Base-by-base conservation (phyloP, 2,329 filamentous ascomycete species). In the Spiromastix sp. region DNA sequence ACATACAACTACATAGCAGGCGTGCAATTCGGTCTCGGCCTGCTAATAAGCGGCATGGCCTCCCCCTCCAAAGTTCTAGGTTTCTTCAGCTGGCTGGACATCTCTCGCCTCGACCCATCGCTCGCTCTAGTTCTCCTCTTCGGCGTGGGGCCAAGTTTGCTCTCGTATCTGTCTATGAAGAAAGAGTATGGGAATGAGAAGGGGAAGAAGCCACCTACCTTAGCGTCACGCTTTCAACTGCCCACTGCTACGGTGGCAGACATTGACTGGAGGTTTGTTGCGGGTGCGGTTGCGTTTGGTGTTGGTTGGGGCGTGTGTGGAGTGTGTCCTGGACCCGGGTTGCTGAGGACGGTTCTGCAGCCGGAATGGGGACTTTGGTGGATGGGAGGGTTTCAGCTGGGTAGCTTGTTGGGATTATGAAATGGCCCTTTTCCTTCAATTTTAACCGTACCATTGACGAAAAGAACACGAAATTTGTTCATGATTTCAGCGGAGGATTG, bases 41-140 rank as follows among this genome's bases (percentile, higher is more conserved):
- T 73, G 3, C 51, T 69, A 20, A 61, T 72, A 29, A 64, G 63
- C 3, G 67, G 67, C 11, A 71, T 73, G 69, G 59, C 67, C 0
- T 55, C 66, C 18, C 60, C 69, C 0, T 52, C 54, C 0, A 73
- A 72, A 45, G 66, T 72, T 2, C 48, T 67, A 11, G 54, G 65
- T 1, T 72, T 72, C 48, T 67, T 72, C 32, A 57, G 56, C 19
- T 50, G 64, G 12, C 60, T 64, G 5, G 59, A 67, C 5, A 44
- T 52, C 2, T 48, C 61, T 21, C 55, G 55, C 3, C 70, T 67
- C 49, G 70, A 73, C 45, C 70, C 70, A 0, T 71, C 67, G 0
- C 54, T 72, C 16, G 56, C 52, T 1, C 49, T 71, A 15, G 53
- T 73, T 1, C 61, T 71, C 9, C 36, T 70, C 13, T 69, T 70